phyloP scores from a whole-genome alignment of 768 basidiomycete species.

The Wakefieldia striispora region DNA sequence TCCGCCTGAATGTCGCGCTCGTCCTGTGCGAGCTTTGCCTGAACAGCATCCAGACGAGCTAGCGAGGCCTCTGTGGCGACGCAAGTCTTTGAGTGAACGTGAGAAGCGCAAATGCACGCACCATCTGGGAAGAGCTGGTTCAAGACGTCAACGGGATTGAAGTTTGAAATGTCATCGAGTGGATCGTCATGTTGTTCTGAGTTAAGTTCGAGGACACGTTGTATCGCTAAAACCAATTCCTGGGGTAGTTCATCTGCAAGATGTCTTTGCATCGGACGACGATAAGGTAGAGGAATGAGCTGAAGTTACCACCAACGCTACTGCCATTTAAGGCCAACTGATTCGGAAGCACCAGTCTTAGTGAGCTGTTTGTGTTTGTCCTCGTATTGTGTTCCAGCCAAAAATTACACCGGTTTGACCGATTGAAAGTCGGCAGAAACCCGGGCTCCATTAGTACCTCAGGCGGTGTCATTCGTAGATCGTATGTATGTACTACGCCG shows the following conservation, averaged over 20 bases:
- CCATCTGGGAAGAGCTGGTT: slow-evolving; percentile 79
- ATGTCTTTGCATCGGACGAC: slow-evolving; percentile 20
- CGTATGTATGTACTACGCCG: no score
- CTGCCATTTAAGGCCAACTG: no score
- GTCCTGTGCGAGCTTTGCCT: slow-evolving; percentile 62
- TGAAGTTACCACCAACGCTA: no score
- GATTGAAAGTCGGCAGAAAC: no score
- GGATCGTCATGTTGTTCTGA: slow-evolving; percentile 46
- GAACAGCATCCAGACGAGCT: slow-evolving; percentile 67
- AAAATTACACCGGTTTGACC: no score
- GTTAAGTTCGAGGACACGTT: slow-evolving; percentile 62
- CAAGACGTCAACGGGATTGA: slow-evolving; percentile 51
- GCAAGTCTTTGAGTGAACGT: neutral
- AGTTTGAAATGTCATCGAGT: slow-evolving; percentile 57
- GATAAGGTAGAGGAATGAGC: neutral
- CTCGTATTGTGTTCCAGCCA: no score
- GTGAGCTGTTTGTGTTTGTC: no score
- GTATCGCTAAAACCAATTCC: slow-evolving; percentile 67
- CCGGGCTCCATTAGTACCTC: no score
- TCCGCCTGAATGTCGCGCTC: slow-evolving; percentile 70
- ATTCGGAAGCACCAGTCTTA: no score
- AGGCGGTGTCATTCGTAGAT: no score
- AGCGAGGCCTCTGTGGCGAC: slow-evolving; percentile 66
- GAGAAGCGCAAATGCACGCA: slow-evolving; percentile 32
- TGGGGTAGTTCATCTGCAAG: slow-evolving; percentile 48